phyloP scores from a whole-genome alignment of 768 basidiomycete genomes.

The Suillus plorans region DNA sequence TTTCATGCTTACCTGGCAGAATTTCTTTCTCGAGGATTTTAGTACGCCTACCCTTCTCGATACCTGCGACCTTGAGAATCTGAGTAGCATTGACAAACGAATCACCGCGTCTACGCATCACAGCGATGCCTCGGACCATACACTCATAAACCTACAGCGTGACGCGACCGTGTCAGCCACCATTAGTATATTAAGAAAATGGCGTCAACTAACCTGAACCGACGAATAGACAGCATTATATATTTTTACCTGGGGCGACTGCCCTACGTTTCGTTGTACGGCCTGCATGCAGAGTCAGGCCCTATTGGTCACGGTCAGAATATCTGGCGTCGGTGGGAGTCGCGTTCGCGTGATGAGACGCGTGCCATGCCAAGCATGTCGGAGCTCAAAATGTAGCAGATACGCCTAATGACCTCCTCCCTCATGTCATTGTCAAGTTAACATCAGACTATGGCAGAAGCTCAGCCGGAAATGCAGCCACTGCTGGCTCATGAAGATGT shows the following conservation, averaged over 20 bases:
- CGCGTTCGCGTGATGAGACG: constrained; percentile 24
- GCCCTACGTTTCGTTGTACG: constrained; percentile 31
- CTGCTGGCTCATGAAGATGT: constrained; percentile 52
- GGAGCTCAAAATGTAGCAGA: constrained; percentile 32
- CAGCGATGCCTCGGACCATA: constrained; percentile 97
- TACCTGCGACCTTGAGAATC: constrained; percentile 97
- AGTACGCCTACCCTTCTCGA: constrained; percentile 94
- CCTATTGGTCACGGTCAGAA: constrained; percentile 21
- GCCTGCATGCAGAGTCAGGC: constrained; percentile 28
- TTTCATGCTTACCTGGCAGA: constrained; percentile 92
- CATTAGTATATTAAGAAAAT: neutral
- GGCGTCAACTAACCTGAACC: constrained; percentile 58
- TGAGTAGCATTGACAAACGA: constrained; percentile 98
- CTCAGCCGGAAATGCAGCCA: constrained; percentile 33
- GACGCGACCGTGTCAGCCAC: constrained; percentile 19
- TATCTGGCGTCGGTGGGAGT: constrained; percentile 19
- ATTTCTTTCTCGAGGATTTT: constrained; percentile 99
- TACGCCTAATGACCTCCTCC: neutral
- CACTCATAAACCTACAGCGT: constrained; percentile 85
- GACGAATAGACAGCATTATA: constrained; percentile 94
- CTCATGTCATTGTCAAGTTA: neutral
- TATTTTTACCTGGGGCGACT: constrained; percentile 67
- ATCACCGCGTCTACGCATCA: constrained; percentile 94
- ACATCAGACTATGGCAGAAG: constrained; percentile 12
- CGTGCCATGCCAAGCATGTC: constrained; percentile 22